These are phyloP conservation scores for Trichosanthes cucumerina DNA, from an alignment of 306 rosid genomes.

Conservation along the genomic window DNA sequence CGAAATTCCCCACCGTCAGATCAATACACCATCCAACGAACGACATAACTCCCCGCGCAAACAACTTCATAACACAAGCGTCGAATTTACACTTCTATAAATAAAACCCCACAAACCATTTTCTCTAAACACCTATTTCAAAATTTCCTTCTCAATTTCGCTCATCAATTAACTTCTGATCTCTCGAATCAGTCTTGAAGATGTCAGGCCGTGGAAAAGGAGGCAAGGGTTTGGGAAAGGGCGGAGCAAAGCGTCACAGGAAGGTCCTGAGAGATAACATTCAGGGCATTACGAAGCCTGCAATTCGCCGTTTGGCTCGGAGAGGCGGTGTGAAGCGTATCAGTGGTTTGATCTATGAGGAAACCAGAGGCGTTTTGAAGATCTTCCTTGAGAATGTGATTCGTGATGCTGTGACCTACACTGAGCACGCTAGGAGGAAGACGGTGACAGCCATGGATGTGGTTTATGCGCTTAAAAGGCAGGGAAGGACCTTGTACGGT, in stretches of 20 bases:
- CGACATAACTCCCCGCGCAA: not conserved
- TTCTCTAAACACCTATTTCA: not conserved
- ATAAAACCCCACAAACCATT: not conserved
- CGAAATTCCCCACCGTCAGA: not conserved
- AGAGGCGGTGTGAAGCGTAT: not conserved
- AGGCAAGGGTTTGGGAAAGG: not conserved
- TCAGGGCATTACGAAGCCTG: not conserved
- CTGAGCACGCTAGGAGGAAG: slow-evolving; percentile 1
- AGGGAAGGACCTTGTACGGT: not conserved
- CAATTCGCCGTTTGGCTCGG: not conserved
- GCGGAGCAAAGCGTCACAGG: not conserved
- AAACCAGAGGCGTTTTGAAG: not conserved
- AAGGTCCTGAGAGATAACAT: not conserved
- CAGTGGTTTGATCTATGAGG: not conserved
- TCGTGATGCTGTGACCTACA: slow-evolving; percentile 1
- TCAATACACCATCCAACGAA: not conserved
- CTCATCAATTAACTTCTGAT: not conserved
- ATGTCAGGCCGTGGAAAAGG: not conserved
- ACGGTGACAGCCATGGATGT: slow-evolving; percentile 5
- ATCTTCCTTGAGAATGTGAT: slow-evolving; percentile 1
- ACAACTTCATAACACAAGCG: not conserved
- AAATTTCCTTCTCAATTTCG: too few species aligned
- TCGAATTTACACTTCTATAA: not conserved
- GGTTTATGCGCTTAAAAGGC: not conserved
- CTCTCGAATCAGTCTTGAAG: not conserved